A percentile compares a stretch with the other conserved stretches of the same genome.
phyloP scores from a whole-genome alignment of 2,329 filamentous ascomycete genomes.

The Tolypocladium capitatum region DNA sequence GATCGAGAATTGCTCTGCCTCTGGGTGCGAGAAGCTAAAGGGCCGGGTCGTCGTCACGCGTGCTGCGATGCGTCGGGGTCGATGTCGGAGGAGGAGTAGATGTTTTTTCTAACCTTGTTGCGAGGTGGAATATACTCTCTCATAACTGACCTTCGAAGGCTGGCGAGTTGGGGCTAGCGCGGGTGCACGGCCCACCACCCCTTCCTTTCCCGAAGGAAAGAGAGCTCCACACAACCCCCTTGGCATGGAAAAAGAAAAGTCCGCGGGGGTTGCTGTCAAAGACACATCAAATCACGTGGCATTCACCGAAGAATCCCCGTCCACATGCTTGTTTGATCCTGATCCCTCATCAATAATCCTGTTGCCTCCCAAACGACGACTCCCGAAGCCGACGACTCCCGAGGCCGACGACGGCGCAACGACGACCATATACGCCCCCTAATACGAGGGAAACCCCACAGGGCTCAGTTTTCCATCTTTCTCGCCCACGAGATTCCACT shows the following conservation, averaged over 20 bases:
- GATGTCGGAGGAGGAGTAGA: conserved; percentile 9
- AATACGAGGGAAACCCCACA: neutral
- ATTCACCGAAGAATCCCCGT: neutral
- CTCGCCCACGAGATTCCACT: neutral
- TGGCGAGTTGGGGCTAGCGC: conserved; percentile 20
- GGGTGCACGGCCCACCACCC: conserved; percentile 11
- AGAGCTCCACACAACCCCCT: neutral
- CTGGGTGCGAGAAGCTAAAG: neutral
- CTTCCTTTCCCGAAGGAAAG: no score
- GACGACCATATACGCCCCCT: neutral
- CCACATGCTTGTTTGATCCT: neutral
- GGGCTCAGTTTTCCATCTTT: neutral
- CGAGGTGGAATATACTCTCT: conserved; percentile 20
- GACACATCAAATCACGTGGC: conserved; percentile 1
- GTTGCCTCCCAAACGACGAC: neutral
- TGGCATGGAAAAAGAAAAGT: conserved; percentile 1
- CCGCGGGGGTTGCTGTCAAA: no score
- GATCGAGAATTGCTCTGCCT: neutral
- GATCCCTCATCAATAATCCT: neutral
- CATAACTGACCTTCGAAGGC: no score
- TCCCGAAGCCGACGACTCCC: neutral
- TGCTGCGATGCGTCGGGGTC: neutral
- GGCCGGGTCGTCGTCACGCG: neutral
- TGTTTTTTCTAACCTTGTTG: conserved; percentile 16
- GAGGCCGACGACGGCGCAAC: neutral